Conservation (phyloP, 2,329 filamentous ascomycete genomes). For the Tolypocladium inflatum region DNA sequence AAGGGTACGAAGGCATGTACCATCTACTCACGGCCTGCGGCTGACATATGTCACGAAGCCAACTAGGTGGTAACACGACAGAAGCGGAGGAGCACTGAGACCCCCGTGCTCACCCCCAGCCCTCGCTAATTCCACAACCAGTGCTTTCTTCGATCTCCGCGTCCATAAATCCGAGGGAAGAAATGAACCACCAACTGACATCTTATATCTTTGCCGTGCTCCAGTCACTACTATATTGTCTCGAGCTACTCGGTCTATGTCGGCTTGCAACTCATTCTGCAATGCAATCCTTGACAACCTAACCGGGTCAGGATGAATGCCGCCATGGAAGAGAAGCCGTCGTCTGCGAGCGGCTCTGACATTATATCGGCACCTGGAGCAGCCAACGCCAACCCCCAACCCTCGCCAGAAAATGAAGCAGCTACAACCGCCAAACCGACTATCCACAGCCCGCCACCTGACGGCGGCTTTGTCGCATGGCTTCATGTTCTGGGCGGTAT, state of each 20-base stretch:
- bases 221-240: neutral
- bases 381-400: neutral
- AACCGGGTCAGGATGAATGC: neutral
- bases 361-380: neutral
- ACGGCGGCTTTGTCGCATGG: conserved; percentile 47
- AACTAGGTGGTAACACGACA: neutral
- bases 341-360: neutral
- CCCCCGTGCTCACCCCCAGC: neutral
- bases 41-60: neutral
- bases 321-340: neutral
- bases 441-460: conserved; percentile 10
- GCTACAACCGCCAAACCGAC: neutral
- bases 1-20: too few relatives aligned
- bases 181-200: too few relatives aligned
- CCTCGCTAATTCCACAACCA: neutral
- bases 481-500: conserved; percentile 41
- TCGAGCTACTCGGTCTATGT: neutral
- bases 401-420: neutral
- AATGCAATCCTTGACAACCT: neutral
- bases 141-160: neutral
- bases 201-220: neutral
- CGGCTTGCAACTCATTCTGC: neutral
- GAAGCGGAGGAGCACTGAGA: neutral
- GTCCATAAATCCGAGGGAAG: neutral
- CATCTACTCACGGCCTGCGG: neutral